Base-by-base conservation (phyloP, 2,329 filamentous ascomycete species). In the Trichoderma citrinoviride region DNA sequence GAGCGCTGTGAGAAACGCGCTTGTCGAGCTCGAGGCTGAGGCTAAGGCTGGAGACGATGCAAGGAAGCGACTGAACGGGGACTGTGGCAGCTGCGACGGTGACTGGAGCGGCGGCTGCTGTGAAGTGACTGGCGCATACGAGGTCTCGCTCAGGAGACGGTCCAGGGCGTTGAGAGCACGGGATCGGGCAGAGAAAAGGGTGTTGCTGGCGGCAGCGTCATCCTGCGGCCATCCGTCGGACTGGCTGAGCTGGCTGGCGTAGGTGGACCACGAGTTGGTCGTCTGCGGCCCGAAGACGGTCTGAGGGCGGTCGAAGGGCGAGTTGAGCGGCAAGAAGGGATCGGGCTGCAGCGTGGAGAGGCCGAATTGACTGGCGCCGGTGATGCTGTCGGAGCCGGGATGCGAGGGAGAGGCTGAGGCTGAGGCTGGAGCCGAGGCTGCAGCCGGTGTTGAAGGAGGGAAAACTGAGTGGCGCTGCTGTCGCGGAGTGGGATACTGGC, bases 401-500 rank as follows among this genome's bases (percentile, higher is more conserved):
- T 37, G 33, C 33, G 33, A 37, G 33, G 33, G 33, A 37, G 8
- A 58, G n/a, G 33, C 52, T 8, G 37, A 29, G 15, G 54, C 41
- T 17, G 41, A 47, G 17, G 55, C n/a, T 44, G 41, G 15, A 43
- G 53, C 23, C n/a, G 53, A 56, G 41, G 37, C 15, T 25, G 19
- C n/a, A 41, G 23, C 21, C 6, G 17, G 41, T 25, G 43, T n/a
- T 33, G 5, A 21, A 44, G 41, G 33, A 14, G 33, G 5, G 33
- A 37, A 37, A 14, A 14, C 12, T 14, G 12, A 5, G 33, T 37
- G 33, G 33, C 33, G 33, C 33, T 37, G 33, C 33, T 10, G 33
- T 37, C 33, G 33, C 33, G 33, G 33, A 37, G 33, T 37, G 12
- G 33, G 3, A 37, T 37, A 69, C 47, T 64, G 68, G 56, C 50